A percentile compares a stretch with the other conserved stretches of the same genome.
These are phyloP conservation scores for Lizonia empirigonia DNA, from an alignment of 2,329 filamentous ascomycete genomes.

Conservation along the genomic window DNA sequence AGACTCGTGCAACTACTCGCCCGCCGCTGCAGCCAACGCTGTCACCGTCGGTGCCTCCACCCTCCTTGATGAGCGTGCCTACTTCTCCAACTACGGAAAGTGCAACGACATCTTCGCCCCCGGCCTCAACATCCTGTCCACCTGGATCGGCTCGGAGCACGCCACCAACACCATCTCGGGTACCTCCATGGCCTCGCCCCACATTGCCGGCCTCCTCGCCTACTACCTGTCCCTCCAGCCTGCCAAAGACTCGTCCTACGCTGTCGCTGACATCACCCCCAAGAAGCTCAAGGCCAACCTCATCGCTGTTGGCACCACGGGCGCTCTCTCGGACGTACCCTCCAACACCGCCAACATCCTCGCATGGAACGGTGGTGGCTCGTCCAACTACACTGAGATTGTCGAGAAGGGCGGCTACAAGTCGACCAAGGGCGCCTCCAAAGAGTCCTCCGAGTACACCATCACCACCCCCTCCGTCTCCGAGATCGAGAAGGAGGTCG, in stretches of 20 bases:
- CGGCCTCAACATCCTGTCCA: constrained; percentile 94
- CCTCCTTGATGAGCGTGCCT: constrained; percentile 91
- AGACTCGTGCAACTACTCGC: constrained; percentile 99
- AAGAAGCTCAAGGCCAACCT: constrained; percentile 92
- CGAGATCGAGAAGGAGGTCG: constrained; percentile 45
- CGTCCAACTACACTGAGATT: constrained; percentile 87
- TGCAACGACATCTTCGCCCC: constrained; percentile 99
- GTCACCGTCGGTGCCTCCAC: constrained; percentile 96
- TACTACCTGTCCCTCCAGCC: constrained; percentile 98
- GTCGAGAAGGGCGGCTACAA: constrained; percentile 75
- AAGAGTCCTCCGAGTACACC: constrained; percentile 47
- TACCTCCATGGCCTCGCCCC: constrained; percentile 71
- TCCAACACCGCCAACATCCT: constrained; percentile 89
- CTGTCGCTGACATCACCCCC: constrained; percentile 86
- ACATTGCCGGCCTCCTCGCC: constrained; percentile 86
- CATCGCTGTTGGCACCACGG: constrained; percentile 80
- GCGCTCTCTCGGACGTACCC: constrained; percentile 80
- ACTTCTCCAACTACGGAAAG: constrained; percentile 99
- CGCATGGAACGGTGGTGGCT: constrained; percentile 98
- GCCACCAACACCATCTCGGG: constrained; percentile 96
- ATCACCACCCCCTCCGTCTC: constrained; percentile 47
- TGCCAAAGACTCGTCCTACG: constrained; percentile 84
- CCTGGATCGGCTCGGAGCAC: constrained; percentile 96
- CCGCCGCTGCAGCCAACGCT: constrained; percentile 87
- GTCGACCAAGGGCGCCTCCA: constrained; percentile 44